Conservation (phyloP, 306 rosid species). For the Pyrus betulifolia region DNA sequence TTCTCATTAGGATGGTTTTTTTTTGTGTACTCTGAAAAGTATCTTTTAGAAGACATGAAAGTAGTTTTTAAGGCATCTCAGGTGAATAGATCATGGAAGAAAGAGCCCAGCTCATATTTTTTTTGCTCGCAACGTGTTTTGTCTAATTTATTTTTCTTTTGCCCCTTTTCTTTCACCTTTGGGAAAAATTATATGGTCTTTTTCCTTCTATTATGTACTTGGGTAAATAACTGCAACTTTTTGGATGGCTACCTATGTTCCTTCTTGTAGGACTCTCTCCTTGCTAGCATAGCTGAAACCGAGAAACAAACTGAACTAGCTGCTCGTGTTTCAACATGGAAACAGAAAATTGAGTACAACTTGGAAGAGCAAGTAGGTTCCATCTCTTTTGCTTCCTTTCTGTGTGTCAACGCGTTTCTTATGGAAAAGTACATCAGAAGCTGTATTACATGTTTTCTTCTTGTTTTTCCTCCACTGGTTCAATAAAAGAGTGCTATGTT, state of each 20-base stretch:
- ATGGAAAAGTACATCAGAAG: neutral
- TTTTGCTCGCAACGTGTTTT: neutral
- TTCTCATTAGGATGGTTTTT: neutral
- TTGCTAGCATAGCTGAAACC: conserved; percentile 77
- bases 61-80: neutral
- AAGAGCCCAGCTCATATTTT: neutral
- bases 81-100: neutral
- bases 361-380: conserved; percentile 81
- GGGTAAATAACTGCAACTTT: neutral
- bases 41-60: neutral
- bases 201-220: neutral
- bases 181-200: neutral
- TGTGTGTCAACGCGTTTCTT: neutral
- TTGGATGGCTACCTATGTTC: conserved; percentile 10
- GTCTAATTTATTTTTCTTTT: neutral
- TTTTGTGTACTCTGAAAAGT: neutral
- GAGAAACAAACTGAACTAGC: conserved; percentile 92
- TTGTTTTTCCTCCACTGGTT: conserved; percentile 9
- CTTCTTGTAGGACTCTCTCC: conserved; percentile 58
- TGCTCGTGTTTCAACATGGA: conserved; percentile 81
- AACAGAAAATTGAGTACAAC: conserved; percentile 75
- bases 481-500: conserved; percentile 13
- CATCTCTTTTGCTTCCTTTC: conserved; percentile 6
- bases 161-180: too few species aligned
- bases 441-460: neutral